Conservation (phyloP, 352 stramenopile genomes). For the Phytophthora brassicae region DNA sequence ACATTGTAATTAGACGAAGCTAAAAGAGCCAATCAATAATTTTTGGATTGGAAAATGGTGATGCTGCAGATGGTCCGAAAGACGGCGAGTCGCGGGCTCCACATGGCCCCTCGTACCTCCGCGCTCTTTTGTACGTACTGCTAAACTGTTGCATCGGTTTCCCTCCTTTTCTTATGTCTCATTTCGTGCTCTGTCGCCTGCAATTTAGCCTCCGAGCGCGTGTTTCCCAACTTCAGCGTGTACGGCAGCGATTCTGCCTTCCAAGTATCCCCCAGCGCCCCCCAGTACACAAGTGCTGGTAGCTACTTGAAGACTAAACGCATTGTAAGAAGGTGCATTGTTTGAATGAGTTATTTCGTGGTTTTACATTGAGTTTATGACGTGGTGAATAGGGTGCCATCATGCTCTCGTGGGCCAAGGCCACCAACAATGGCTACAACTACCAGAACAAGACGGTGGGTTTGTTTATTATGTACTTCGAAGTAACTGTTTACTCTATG, state of each 20-base stretch:
- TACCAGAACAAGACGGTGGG: conserved; percentile 83
- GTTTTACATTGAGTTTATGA: conserved; percentile 11
- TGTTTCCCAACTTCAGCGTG: conserved; percentile 75
- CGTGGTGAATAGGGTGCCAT: conserved; percentile 58
- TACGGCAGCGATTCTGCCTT: conserved; percentile 79
- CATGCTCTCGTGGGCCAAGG: conserved; percentile 83
- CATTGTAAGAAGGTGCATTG: conserved; percentile 32
- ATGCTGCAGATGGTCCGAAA: conserved; percentile 39
- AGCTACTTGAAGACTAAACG: conserved; percentile 86
- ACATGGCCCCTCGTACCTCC: conserved; percentile 17
- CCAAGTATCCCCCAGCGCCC: conserved; percentile 65
- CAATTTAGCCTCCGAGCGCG: conserved; percentile 48
- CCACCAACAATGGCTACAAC: conserved; percentile 69
- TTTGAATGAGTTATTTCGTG: background rate
- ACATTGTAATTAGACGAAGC: conserved; percentile 19
- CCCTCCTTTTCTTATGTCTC: conserved; percentile 3
- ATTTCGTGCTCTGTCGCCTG: conserved; percentile 8
- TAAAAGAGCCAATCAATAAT: conserved; percentile 2
- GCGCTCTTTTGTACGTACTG: conserved; percentile 36
- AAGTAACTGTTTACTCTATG: no score
- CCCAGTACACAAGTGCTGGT: conserved; percentile 62
- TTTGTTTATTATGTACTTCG: background rate
- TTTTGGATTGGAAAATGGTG: conserved; percentile 22
- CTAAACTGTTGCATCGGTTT: background rate
- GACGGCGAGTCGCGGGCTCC: conserved; percentile 19